Percentiles rank a stretch among this genome's conserved stretches.
Conservation (phyloP, 1,139 yeast species). For the Debaryomyces fabryi region DNA sequence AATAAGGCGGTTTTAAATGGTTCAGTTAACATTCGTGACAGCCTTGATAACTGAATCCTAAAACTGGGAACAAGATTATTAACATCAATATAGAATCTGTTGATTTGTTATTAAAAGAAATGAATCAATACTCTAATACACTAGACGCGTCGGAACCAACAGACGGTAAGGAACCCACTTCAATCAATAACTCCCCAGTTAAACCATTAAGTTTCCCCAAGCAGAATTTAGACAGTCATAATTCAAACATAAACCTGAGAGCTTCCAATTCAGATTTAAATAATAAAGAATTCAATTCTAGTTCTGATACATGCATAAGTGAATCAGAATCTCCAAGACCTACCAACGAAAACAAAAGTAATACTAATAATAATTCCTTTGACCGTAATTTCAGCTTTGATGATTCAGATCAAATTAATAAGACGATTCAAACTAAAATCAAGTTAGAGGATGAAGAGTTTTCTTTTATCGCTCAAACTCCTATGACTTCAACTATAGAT, state of each 20-base stretch:
- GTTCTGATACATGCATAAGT: constrained; percentile 48
- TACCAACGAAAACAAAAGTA: constrained; percentile 8
- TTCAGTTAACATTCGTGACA: constrained; percentile 2
- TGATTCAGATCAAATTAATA: constrained; percentile 19
- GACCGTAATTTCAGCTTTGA: constrained; percentile 34
- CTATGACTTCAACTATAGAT: constrained; percentile 28
- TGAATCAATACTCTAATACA: constrained; percentile 21
- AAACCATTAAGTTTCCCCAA: constrained; percentile 37
- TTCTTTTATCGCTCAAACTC: constrained; percentile 33
- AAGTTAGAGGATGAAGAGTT: constrained; percentile 30
- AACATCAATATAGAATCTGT: constrained; percentile 26
- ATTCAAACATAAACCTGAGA: constrained; percentile 4
- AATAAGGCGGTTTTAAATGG: neutral
- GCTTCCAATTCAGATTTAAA: neutral
- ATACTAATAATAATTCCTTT: constrained; percentile 19
- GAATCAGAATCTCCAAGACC: constrained; percentile 24
- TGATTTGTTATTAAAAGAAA: constrained; percentile 30
- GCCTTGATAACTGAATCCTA: constrained; percentile 1
- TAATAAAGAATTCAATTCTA: constrained; percentile 38
- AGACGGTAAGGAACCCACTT: constrained; percentile 12
- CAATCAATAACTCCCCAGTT: constrained; percentile 33
- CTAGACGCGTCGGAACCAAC: constrained; percentile 8
- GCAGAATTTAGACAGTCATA: constrained; percentile 9
- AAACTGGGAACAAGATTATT: constrained; percentile 9
- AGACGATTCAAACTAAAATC: constrained; percentile 17